Evolutionary conservation across 2,329 filamentous ascomycete species (phyloP), one percentile per base, ranked within the genome.

Genomic region (Xylariales sp.): DNA sequence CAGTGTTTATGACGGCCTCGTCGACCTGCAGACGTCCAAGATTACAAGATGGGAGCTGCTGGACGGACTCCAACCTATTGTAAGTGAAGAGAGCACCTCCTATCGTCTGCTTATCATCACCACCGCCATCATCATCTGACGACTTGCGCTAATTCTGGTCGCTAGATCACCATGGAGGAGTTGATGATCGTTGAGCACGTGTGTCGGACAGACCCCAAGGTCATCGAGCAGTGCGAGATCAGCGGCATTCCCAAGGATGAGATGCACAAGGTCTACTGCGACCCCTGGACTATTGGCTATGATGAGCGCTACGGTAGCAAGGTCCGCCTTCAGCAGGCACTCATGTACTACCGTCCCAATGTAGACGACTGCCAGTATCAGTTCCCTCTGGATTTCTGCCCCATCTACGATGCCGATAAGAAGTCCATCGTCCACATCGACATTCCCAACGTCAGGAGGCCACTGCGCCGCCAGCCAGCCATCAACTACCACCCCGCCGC

Each of bases 181-280:
- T 72, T 95, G 24, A 78, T 88, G 51, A 73, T 79, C 39, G 89
- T 95, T 2, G 90, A 96, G 63, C 71, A 76, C 40, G 65, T 90
- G 31, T 78, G 81, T 42, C 78, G 89, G 47, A 81, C 80, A 51
- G 88, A 95, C 55, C 78, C 86, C 12, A 85, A 84, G 52, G 88
- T 95, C 43, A 93, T 95, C 48, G 88, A 95, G 62, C 89, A 95
- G 61, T 96, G 90, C 54, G 77, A 76, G 6, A 76, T 95, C 42
- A 76, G 88, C 42, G 90, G 90, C 2, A 87, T 96, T 43, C 78
- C 87, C 11, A 74, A 73, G 40, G 74, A 85, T 49, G 86, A 95
- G 43, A 95, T 96, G 90, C 70, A 93, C 70, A 95, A 95, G 65
- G 87, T 96, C 33, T 95, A 94, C 68, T 95, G 89, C 62, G 90